Base-by-base conservation (phyloP, 2,329 filamentous ascomycete species). In the Claviceps arundinis region DNA sequence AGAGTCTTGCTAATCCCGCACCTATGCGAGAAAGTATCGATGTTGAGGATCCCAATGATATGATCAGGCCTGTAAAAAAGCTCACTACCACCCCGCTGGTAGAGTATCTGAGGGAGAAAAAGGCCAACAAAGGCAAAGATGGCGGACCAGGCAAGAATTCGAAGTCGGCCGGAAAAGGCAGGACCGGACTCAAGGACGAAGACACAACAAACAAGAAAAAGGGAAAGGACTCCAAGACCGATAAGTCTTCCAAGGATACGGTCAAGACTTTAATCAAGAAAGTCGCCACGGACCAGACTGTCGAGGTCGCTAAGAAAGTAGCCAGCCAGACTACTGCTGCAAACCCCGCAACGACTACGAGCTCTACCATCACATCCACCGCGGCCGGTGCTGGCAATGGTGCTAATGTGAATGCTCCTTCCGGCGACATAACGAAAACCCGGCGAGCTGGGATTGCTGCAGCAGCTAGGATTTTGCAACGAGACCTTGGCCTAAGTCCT, bases 41-140 rank as follows among this genome's bases (percentile, higher is more conserved):
- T n/a, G 60, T 65, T 11, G 71, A 76, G 16, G 65, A 67, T 5
- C 61, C 55, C 4, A 70, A 70, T 9, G 70, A 75, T 13, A 56
- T 69, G 16, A 58, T 68, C 13, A 77, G 76, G 42, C 67, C 75
- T 3, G 77, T 78, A 50, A 56, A 66, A 38, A 86, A 87, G 61
- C 75, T 87, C 48, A 89, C 81, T 24, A 90, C 84, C 0, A 97
- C 93, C 0, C 93, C 93, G 0, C 70, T 98, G 50, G 87, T 97
- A 51, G 89, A 96, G 63, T 94, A 84, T 58, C 75, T 96, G 38
- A 86, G 86, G 58, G 90, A 96, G 66, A 95, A 94, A 70, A 96
- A 95, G 70, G 88, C 88, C 14, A 88, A 81, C 57, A 83, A 79
- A 62, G 70, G 65, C 19, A 83, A 82, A 59, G 80, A 84, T 52